Evolutionary conservation across 306 rosid species (phyloP).

Genomic region (Dicorynia guianensis): DNA sequence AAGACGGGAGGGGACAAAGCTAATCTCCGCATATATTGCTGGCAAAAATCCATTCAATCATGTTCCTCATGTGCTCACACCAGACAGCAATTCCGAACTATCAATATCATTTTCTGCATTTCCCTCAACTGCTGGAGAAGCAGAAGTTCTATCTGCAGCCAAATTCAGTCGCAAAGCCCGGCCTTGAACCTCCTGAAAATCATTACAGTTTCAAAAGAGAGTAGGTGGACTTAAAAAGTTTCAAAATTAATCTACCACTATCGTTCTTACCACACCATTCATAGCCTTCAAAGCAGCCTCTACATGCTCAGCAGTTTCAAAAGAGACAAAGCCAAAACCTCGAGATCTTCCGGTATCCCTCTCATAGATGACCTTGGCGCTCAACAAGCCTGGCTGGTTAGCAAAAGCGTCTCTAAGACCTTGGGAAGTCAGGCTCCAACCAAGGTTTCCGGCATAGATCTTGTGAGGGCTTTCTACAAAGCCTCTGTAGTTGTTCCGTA

Average conservation of each 20-base stretch:
- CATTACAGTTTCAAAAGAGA: slow-evolving; percentile 17
- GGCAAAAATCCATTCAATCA: slow-evolving; percentile 37
- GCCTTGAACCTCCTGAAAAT: slow-evolving; percentile 78
- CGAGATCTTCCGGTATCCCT: slow-evolving; percentile 77
- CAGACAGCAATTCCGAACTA: slow-evolving; percentile 64
- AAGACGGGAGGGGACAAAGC: slow-evolving; percentile 7
- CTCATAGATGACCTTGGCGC: slow-evolving; percentile 89
- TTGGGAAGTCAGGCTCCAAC: slow-evolving; percentile 81
- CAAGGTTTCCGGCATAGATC: slow-evolving; percentile 92
- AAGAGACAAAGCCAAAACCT: slow-evolving; percentile 90
- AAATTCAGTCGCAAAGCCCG: slow-evolving; percentile 73
- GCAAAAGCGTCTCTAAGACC: slow-evolving; percentile 82
- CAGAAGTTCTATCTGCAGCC: slow-evolving; percentile 54
- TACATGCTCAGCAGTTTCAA: slow-evolving; percentile 70
- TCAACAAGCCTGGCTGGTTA: slow-evolving; percentile 75
- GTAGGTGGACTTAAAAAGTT: background rate
- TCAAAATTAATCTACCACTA: slow-evolving; percentile 28
- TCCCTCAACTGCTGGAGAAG: slow-evolving; percentile 39
- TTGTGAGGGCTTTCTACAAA: slow-evolving; percentile 87
- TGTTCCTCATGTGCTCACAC: slow-evolving; percentile 56
- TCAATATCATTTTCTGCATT: slow-evolving; percentile 45
- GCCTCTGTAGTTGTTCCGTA: slow-evolving; percentile 58
- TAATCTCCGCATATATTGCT: slow-evolving; percentile 25
- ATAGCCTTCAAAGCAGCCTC: slow-evolving; percentile 65
- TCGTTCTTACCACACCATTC: slow-evolving; percentile 85